Percentiles rank a stretch among this genome's conserved stretches.
phyloP scores from a whole-genome alignment of 768 basidiomycete species.

The Lentinula aciculospora region DNA sequence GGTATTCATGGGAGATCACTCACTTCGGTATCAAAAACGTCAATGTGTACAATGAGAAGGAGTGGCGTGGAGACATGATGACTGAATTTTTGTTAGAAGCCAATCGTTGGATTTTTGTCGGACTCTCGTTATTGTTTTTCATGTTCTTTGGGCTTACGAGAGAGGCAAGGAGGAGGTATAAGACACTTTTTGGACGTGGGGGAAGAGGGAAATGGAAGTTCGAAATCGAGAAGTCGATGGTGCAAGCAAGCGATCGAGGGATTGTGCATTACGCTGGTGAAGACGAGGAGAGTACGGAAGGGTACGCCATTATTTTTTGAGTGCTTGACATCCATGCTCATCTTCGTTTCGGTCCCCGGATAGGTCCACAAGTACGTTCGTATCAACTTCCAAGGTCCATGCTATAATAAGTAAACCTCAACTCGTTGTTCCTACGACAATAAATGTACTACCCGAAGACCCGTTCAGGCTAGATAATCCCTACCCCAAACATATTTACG shows the following conservation, averaged over 20 bases:
- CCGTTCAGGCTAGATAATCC: conserved; percentile 5
- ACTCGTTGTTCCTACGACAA: background rate
- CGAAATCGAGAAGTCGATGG: background rate
- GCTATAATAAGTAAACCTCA: background rate
- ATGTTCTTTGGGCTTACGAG: conserved; percentile 1
- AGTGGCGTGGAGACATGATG: background rate
- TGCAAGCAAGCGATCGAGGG: background rate
- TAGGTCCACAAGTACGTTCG: background rate
- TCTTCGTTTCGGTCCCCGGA: background rate
- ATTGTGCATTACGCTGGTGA: background rate
- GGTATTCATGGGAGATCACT: background rate
- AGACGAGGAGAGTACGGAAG: background rate
- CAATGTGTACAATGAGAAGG: background rate
- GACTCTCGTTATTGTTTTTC: conserved; percentile 1
- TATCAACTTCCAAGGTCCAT: background rate
- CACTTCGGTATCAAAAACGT: background rate
- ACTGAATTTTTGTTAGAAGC: conserved; percentile 1
- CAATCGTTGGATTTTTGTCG: conserved; percentile 7
- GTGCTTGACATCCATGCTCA: background rate
- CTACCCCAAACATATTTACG: background rate
- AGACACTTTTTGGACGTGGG: background rate
- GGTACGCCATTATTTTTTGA: background rate
- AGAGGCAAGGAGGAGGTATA: conserved; percentile 4
- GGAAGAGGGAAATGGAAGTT: background rate
- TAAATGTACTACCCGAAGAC: background rate